Base-by-base conservation (phyloP, 768 basidiomycete species). In the Sarcodon aspratus region DNA sequence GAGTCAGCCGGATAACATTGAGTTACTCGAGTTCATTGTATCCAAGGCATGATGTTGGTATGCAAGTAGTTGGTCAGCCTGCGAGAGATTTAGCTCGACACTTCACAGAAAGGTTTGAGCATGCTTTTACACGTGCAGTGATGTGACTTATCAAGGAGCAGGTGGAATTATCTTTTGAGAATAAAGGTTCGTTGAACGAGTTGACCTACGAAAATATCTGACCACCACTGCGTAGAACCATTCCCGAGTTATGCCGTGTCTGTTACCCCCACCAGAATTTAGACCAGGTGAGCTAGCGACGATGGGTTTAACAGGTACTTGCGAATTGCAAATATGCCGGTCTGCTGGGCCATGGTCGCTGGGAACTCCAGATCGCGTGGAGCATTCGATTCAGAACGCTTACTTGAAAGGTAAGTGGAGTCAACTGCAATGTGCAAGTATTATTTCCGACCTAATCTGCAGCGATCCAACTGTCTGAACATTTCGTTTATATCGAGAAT, bases 401-500 rank as follows among this genome's bases (percentile, higher is more conserved):
- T 96, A 97, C 60, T 67, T 91, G 50, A 84, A 93, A 74, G 89
- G 90, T 86, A 50, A 13, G 67, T 61, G 18, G 12, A 27, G 21
- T 9, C 36, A 11, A 11, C 11, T 18, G 12, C 44, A 1, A 6
- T 13, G 10, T 46, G 9, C 13, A 10, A n/a, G 33, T 6, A 33
- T 3, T 10, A 11, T 21, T 9, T 36, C 15, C 27, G 40, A 4
- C 36, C 45, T 44, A 34, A 9, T 21, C 11, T 18, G 18, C 46
- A 93, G 91, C 91, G 9, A 96, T 96, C 48, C 83, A 94, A 59
- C 69, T 87, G 59, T 94, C 92, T 21, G 92, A 97, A 56, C 92
- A 96, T 60, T 99, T 98, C 60, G 88, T 99, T 33, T 99, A 99
- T 67, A 96, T 99, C 54, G 95, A 97, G 62, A 92, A 93, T 55